Conservation (phyloP, 352 stramenopile species). For the Phytophthora vignae region DNA sequence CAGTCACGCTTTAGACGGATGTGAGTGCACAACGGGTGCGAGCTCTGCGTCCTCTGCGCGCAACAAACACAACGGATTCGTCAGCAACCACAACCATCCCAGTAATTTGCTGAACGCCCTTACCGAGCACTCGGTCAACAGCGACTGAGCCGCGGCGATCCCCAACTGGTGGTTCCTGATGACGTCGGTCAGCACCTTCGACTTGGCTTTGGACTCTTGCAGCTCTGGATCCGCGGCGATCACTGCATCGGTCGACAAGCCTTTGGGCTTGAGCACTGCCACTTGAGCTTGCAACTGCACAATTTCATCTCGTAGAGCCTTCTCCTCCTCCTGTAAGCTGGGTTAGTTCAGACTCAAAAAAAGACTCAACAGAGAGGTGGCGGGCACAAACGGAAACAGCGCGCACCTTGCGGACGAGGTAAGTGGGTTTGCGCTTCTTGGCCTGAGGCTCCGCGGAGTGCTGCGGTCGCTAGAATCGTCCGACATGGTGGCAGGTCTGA, state of each 20-base stretch:
- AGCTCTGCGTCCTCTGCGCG: conserved; percentile 23
- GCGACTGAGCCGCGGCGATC: conserved; percentile 33
- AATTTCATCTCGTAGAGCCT: conserved; percentile 15
- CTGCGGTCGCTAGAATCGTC: not conserved
- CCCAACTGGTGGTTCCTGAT: conserved; percentile 25
- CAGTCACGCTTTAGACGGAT: conserved; percentile 35
- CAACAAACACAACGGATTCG: not conserved
- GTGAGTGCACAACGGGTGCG: conserved; percentile 30
- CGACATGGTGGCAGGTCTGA: too few relatives aligned
- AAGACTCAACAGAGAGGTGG: too few relatives aligned
- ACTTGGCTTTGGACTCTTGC: conserved; percentile 1
- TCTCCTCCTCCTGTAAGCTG: conserved; percentile 27
- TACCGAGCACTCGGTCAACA: conserved; percentile 32
- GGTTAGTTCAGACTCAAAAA: too few relatives aligned
- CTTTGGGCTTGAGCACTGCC: conserved; percentile 3
- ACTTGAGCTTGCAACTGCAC: conserved; percentile 16
- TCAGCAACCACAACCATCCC: not conserved
- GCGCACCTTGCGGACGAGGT: conserved; percentile 30
- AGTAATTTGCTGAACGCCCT: not conserved
- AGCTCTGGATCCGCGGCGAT: not conserved
- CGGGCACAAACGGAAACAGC: too few relatives aligned
- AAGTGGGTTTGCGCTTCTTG: conserved; percentile 32
- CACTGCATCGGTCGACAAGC: conserved; percentile 1
- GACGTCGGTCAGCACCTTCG: conserved; percentile 8
- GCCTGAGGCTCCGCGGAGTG: not conserved